Evolutionary conservation across 2,329 filamentous ascomycete species (phyloP).

Genomic region (Curvularia lunata): DNA sequence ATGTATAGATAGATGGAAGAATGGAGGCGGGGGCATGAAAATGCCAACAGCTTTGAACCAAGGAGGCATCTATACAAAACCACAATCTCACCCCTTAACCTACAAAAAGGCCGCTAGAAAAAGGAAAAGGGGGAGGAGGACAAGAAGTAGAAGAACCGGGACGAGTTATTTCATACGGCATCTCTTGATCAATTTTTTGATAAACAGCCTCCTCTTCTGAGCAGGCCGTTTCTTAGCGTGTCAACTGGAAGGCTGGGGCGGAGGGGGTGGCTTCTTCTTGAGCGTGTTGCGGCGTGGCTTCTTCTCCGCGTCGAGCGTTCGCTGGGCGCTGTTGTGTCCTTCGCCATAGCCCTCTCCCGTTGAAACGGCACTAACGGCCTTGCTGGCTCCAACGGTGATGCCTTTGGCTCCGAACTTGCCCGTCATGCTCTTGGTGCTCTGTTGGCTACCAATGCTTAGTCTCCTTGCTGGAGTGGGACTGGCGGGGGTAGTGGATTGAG

Average conservation of each 20-base stretch:
- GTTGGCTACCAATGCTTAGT: constrained; percentile 38
- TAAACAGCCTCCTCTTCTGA: background rate
- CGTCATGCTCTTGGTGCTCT: constrained; percentile 29
- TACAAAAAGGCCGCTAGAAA: background rate
- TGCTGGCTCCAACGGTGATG: constrained; percentile 43
- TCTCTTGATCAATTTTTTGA: constrained; percentile 1
- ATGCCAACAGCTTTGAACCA: background rate
- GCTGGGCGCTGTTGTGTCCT: constrained; percentile 5
- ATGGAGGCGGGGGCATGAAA: background rate
- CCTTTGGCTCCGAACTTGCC: constrained; percentile 41
- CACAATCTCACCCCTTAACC: background rate
- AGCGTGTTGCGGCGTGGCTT: constrained; percentile 14
- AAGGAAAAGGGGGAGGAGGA: background rate
- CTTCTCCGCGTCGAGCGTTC: constrained; percentile 6
- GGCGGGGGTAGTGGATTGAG: constrained; percentile 26
- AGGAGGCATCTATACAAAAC: background rate
- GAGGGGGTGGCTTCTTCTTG: constrained; percentile 12
- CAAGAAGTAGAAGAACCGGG: background rate
- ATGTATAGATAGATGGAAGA: background rate
- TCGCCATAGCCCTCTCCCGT: constrained; percentile 27
- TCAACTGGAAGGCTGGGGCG: constrained; percentile 3
- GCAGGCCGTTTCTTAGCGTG: background rate
- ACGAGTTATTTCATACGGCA: background rate
- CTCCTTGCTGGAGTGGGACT: constrained; percentile 17
- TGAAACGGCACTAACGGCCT: constrained; percentile 41